These are phyloP conservation scores for Sclerotinia nivalis DNA, from an alignment of 2,329 filamentous ascomycete species.

Conservation along the genomic window DNA sequence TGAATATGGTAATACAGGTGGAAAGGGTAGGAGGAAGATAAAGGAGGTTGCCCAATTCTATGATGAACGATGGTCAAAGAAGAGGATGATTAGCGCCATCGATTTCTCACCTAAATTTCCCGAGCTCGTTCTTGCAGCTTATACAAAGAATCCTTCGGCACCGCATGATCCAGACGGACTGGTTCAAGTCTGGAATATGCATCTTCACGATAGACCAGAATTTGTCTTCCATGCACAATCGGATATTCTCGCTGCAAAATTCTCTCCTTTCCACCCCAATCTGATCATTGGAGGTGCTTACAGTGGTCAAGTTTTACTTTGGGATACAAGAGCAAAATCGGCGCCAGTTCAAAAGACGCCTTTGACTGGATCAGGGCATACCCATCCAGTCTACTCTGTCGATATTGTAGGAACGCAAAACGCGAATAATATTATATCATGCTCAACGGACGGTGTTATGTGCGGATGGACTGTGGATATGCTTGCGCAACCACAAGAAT, in stretches of 20 bases:
- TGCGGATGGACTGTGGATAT: constrained; percentile 98
- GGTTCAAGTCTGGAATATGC: constrained; percentile 95
- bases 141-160: constrained; percentile 95
- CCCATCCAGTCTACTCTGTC: constrained; percentile 93
- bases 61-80: constrained; percentile 94
- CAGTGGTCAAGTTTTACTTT: constrained; percentile 92
- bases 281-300: constrained; percentile 95
- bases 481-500: constrained; percentile 93
- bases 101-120: constrained; percentile 96
- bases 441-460: constrained; percentile 93
- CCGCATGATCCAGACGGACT: constrained; percentile 92
- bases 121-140: constrained; percentile 88
- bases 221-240: constrained; percentile 96
- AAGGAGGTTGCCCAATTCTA: constrained; percentile 93
- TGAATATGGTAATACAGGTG: constrained; percentile 67
- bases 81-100: constrained; percentile 93
- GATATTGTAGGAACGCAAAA: constrained; percentile 98
- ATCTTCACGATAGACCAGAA: constrained; percentile 91
- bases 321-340: constrained; percentile 91
- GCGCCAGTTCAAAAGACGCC: constrained; percentile 95
- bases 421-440: constrained; percentile 97
- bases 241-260: constrained; percentile 91
- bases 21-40: constrained; percentile 71
- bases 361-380: constrained; percentile 90
- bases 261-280: constrained; percentile 98